Evolutionary conservation across 352 stramenopile genomes (phyloP).

Genomic region (Elongisporangium undulatum): DNA sequence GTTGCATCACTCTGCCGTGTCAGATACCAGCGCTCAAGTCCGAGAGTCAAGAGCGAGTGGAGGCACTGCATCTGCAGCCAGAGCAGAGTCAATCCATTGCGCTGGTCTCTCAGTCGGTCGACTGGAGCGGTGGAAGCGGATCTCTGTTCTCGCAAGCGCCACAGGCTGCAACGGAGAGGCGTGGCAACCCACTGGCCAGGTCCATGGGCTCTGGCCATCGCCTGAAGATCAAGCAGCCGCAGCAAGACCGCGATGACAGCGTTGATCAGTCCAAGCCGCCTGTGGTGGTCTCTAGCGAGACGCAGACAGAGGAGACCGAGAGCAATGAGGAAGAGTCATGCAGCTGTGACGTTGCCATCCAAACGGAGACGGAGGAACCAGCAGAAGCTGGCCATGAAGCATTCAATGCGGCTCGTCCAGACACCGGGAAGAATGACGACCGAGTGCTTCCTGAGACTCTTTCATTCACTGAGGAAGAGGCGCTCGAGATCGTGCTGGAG

Average conservation of each 20-base stretch:
- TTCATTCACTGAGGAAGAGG: neutral
- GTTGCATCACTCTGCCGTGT: neutral
- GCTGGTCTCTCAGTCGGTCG: neutral
- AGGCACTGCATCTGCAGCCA: neutral
- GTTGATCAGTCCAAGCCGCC: neutral
- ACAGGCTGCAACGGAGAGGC: neutral
- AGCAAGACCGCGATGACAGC: slow-evolving; percentile 1
- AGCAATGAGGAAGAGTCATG: neutral
- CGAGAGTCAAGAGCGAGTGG: neutral
- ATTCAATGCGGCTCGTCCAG: too few relatives aligned
- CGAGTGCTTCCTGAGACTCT: neutral
- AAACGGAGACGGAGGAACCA: neutral
- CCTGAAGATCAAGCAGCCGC: neutral
- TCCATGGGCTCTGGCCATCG: slow-evolving; percentile 17
- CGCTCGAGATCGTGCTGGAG: neutral
- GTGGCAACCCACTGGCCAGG: slow-evolving; percentile 20
- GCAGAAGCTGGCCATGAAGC: too few relatives aligned
- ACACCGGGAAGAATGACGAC: too few relatives aligned
- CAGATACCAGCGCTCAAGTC: neutral
- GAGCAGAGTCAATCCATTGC: neutral
- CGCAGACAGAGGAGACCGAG: neutral
- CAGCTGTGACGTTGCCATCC: neutral
- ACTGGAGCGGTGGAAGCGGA: neutral
- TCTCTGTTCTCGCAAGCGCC: neutral
- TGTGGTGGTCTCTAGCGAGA: neutral